A percentile compares a stretch with the other conserved stretches of the same genome.
phyloP scores from a whole-genome alignment of 1,284 basidiomycete species.

The Athelia sp. region DNA sequence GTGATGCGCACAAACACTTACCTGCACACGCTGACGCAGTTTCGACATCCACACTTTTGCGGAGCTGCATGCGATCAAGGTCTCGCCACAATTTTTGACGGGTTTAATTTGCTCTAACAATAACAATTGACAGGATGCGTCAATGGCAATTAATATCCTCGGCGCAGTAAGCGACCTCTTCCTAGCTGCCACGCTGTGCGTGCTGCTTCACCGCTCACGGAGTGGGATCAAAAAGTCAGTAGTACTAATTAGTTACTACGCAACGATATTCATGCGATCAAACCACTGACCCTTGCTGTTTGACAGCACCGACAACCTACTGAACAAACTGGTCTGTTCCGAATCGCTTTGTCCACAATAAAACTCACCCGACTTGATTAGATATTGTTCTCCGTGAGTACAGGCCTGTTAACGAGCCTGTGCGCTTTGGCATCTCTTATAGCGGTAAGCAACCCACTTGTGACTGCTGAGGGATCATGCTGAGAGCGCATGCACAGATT shows the following conservation, averaged over 20 bases:
- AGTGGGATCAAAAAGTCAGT: conserved; percentile 51
- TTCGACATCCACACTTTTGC: conserved; percentile 28
- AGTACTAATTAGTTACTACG: too few relatives aligned
- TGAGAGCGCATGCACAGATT: conserved; percentile 29
- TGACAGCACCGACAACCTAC: conserved; percentile 49
- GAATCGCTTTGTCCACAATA: neutral
- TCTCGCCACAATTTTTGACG: conserved; percentile 11
- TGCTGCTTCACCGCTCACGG: conserved; percentile 42
- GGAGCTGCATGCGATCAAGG: conserved; percentile 41
- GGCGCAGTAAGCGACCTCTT: conserved; percentile 46
- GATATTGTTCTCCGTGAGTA: conserved; percentile 52
- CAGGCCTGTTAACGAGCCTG: conserved; percentile 48
- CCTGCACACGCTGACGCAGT: neutral
- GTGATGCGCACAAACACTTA: neutral
- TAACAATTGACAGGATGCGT: conserved; percentile 33
- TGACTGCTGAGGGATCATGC: neutral
- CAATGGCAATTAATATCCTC: conserved; percentile 50
- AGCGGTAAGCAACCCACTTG: conserved; percentile 31
- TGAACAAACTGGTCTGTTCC: conserved; percentile 40
- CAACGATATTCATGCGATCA: conserved; percentile 2
- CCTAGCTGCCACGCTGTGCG: conserved; percentile 44
- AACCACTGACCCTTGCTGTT: too few relatives aligned
- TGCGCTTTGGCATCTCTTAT: conserved; percentile 51
- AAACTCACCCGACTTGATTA: conserved; percentile 13
- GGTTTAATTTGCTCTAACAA: conserved; percentile 1